Evolutionary conservation across 192 early-diverging fungal genomes (phyloP), one percentile per base, ranked within the genome.

Genomic region (Ambispora gerdemannii): DNA sequence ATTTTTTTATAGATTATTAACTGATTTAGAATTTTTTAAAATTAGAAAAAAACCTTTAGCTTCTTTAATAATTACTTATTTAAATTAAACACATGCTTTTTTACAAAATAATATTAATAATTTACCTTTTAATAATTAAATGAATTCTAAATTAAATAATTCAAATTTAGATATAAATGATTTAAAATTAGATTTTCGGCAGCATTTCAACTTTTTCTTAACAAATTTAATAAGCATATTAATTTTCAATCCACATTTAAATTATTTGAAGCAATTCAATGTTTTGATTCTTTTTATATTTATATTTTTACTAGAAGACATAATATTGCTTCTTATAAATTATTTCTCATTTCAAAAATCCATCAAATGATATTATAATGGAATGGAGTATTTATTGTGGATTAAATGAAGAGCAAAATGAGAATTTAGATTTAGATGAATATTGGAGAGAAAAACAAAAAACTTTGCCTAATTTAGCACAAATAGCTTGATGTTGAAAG

Each of bases 351-450:
- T n/a, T 62, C 36, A 62, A 4, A 34, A 34, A 62, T 0, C 59
- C 59, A 34, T 8, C 19, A 34, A 35, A 62, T 22, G 11, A 20
- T 7, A 0, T 62, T 17, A 20, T 62, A 22, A 0, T 35, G 11
- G 59, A 62, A 62, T 62, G 59, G 33, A n/a, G 31, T 25, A 24
- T n/a, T n/a, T n/a, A n/a, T n/a, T n/a, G n/a, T n/a, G n/a, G n/a
- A n/a, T n/a, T n/a, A n/a, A n/a, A n/a, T n/a, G n/a, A n/a, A n/a
- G n/a, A n/a, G n/a, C n/a, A n/a, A n/a, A n/a, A n/a, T n/a, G n/a
- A n/a, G n/a, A 38, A 22, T 35, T 17, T 62, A 62, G 20, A 62
- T 62, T 19, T 62, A 34, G 59, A 15, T 62, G 32, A 31, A 31
- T 8, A 22, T 62, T 15, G 32, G 32, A 24, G 59, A 34, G n/a